Conservation (phyloP, 2,329 filamentous ascomycete species). For the Sporothrix euskadiensis region DNA sequence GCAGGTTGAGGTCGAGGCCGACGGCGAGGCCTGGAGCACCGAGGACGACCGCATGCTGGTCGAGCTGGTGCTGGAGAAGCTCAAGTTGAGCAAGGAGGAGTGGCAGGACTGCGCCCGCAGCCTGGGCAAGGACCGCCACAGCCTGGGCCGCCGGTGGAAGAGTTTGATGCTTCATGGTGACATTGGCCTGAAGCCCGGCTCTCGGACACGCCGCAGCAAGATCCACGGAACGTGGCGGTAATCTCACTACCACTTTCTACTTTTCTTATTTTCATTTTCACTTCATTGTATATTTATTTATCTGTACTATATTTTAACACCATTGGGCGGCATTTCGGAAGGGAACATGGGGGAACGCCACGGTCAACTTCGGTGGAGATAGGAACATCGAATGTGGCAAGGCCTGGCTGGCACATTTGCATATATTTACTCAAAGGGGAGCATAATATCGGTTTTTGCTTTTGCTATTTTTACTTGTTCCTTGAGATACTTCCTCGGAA, state of each 20-base stretch:
- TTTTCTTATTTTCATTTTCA: not conserved
- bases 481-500: not conserved
- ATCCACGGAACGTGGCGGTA: slow-evolving; percentile 60
- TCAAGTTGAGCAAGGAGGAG: slow-evolving; percentile 63
- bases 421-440: slow-evolving; percentile 11
- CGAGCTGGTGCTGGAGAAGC: slow-evolving; percentile 67
- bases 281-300: slow-evolving; percentile 10
- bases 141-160: slow-evolving; percentile 62
- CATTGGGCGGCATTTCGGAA: not conserved
- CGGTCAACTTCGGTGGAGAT: not conserved
- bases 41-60: slow-evolving; percentile 66
- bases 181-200: slow-evolving; percentile 54
- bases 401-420: slow-evolving; percentile 18
- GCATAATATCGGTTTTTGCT: not conserved
- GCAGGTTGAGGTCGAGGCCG: slow-evolving; percentile 48
- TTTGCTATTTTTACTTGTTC: slow-evolving; percentile 2
- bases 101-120: slow-evolving; percentile 68
- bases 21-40: slow-evolving; percentile 57
- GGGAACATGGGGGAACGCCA: not conserved
- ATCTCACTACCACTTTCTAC: slow-evolving; percentile 28
- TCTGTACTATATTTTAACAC: slow-evolving; percentile 21
- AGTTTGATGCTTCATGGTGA: slow-evolving; percentile 61
- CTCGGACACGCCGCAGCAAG: slow-evolving; percentile 48
- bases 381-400: slow-evolving; percentile 10
- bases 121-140: slow-evolving; percentile 60